Evolutionary conservation across 345 rosid genomes (phyloP).

Genomic region (Xanthoceras sorbifolium): DNA sequence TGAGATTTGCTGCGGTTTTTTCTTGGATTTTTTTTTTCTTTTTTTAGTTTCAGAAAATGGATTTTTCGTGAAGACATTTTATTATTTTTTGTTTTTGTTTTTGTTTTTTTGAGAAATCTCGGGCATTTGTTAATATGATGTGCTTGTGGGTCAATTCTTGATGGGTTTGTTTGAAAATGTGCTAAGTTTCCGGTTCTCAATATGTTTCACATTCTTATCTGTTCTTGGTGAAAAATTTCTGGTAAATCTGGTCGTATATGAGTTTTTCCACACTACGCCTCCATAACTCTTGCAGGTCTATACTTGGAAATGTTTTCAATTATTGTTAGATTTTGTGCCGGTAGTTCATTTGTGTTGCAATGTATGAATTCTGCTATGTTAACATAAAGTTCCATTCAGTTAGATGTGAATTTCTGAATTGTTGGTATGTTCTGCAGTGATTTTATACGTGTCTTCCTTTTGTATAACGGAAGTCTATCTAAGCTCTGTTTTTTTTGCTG

Average conservation of each 20-base stretch:
- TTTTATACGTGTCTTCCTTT: not conserved
- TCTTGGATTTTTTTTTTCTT: not conserved
- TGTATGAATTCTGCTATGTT: too few species aligned
- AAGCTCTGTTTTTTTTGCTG: not conserved
- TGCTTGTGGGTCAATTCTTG: not conserved
- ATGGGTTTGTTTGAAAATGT: slow-evolving; percentile 7
- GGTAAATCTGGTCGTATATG: not conserved
- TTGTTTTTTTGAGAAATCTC: not conserved
- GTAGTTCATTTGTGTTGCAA: not conserved
- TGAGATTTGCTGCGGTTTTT: slow-evolving; percentile 14
- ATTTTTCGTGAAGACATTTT: too few species aligned
- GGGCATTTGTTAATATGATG: not conserved
- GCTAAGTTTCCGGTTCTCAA: not conserved
- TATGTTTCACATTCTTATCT: not conserved
- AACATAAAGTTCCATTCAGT: not conserved
- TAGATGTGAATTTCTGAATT: not conserved
- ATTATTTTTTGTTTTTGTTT: too few species aligned
- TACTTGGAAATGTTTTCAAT: not conserved
- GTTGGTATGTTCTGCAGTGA: not conserved
- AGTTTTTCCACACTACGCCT: not conserved
- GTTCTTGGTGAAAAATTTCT: not conserved
- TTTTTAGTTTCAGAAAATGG: not conserved
- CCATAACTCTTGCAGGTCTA: not conserved
- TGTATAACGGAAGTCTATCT: not conserved
- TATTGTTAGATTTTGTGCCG: not conserved